phyloP scores from a whole-genome alignment of 1,284 basidiomycete genomes.

The Ustilago lituana region DNA sequence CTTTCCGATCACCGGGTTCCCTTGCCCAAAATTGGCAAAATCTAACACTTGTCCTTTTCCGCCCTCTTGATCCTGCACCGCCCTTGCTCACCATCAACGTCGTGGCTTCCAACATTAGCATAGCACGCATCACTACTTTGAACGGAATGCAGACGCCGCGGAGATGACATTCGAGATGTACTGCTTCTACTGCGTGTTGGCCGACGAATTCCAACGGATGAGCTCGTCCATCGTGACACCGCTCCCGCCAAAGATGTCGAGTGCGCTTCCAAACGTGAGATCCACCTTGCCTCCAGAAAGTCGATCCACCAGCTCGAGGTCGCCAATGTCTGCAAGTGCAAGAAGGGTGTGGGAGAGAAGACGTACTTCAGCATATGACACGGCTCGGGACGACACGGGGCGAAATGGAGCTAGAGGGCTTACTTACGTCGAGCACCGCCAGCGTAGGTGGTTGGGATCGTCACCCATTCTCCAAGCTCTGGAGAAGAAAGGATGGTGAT shows the following conservation, averaged over 20 bases:
- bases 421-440: constrained; percentile 94
- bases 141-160: too few relatives aligned
- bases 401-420: too few relatives aligned
- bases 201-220: constrained; percentile 69
- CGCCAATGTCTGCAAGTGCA: too few relatives aligned
- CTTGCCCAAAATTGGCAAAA: too few relatives aligned
- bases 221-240: constrained; percentile 79
- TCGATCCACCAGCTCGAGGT: constrained; percentile 82
- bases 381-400: too few relatives aligned
- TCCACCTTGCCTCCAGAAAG: constrained; percentile 89
- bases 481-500: too few relatives aligned
- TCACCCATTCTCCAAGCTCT: constrained; percentile 89
- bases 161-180: too few relatives aligned
- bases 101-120: too few relatives aligned
- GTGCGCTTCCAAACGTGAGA: constrained; percentile 88
- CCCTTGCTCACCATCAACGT: not conserved
- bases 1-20: too few relatives aligned
- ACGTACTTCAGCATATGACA: too few relatives aligned
- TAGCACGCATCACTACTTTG: too few relatives aligned
- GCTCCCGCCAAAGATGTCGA: constrained; percentile 84
- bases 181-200: not conserved
- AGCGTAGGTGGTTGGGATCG: constrained; percentile 93
- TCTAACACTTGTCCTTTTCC: constrained; percentile 1
- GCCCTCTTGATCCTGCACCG: constrained; percentile 8
- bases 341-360: too few relatives aligned